These are phyloP conservation scores for Microascus cirrosus DNA, from an alignment of 2,329 filamentous ascomycete genomes.

Conservation along the genomic window DNA sequence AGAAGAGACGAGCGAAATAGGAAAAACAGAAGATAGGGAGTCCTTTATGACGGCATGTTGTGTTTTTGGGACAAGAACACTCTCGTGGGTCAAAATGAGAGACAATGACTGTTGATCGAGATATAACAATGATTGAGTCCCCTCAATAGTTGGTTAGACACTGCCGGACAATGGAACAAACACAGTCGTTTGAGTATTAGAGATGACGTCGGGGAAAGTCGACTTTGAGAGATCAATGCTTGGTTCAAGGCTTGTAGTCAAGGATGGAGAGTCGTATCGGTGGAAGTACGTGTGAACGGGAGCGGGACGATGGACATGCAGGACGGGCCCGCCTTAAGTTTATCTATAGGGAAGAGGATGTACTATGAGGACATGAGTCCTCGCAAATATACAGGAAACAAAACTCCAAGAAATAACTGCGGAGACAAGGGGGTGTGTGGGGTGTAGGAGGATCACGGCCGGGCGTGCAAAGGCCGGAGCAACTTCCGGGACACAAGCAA, in stretches of 20 bases:
- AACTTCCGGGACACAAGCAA: too few species aligned
- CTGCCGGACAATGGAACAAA: background rate
- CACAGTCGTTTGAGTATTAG: background rate
- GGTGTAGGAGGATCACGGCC: background rate
- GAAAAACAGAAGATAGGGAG: background rate
- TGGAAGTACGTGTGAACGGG: background rate
- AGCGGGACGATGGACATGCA: constrained; percentile 1
- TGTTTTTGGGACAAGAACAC: background rate
- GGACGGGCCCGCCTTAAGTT: background rate
- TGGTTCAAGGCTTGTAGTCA: background rate
- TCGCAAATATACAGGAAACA: background rate
- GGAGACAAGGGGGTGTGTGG: background rate
- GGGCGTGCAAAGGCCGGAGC: background rate
- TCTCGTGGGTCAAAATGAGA: background rate
- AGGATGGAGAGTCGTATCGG: background rate
- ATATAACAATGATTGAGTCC: background rate
- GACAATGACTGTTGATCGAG: background rate
- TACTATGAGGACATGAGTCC: background rate
- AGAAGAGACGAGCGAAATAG: constrained; percentile 2
- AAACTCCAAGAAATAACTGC: background rate
- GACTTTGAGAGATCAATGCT: background rate
- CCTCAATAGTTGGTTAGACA: background rate
- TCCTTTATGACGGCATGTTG: background rate
- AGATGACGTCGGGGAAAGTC: background rate
- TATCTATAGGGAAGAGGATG: background rate